A percentile compares a stretch with the other conserved stretches of the same genome.
These are phyloP conservation scores for Pisolithus albus DNA, from an alignment of 768 basidiomycete species.

Conservation along the genomic window DNA sequence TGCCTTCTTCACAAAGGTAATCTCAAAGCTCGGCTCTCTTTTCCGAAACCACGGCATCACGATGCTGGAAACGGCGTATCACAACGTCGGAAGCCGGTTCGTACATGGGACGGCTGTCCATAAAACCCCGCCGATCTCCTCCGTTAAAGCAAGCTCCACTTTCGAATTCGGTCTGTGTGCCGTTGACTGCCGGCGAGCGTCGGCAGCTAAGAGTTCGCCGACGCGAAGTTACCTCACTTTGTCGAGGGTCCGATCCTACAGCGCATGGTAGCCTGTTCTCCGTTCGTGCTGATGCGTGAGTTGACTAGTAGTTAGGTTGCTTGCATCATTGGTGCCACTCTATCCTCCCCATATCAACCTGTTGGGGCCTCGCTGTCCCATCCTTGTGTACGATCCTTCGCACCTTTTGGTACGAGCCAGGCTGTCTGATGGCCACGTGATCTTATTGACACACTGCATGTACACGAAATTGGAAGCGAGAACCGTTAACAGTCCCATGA, in stretches of 20 bases:
- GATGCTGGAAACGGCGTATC: conserved; percentile 81
- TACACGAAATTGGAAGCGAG: too few species aligned
- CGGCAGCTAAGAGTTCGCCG: conserved; percentile 69
- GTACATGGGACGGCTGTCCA: conserved; percentile 16
- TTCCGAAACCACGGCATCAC: conserved; percentile 67
- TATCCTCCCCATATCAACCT: conserved; percentile 50
- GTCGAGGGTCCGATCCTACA: conserved; percentile 45
- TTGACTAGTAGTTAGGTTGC: conserved; percentile 44
- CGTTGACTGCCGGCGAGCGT: conserved; percentile 56
- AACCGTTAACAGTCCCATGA: too few species aligned
- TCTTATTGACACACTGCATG: conserved; percentile 21
- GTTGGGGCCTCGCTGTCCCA: conserved; percentile 58
- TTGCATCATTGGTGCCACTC: conserved; percentile 58
- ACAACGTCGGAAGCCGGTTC: conserved; percentile 81
- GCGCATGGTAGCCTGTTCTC: conserved; percentile 35
- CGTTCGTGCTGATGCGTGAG: not conserved
- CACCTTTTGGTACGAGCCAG: conserved; percentile 79
- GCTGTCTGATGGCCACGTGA: conserved; percentile 59
- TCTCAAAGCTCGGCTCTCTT: conserved; percentile 63
- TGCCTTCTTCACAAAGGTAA: conserved; percentile 68
- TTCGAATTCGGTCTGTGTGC: conserved; percentile 78
- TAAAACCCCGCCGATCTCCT: conserved; percentile 5
- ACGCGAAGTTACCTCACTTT: conserved; percentile 45
- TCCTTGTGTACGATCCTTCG: conserved; percentile 71
- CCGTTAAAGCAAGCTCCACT: conserved; percentile 54